These are phyloP conservation scores for Trametes elegans DNA, from an alignment of 768 basidiomycete species.

Conservation along the genomic window DNA sequence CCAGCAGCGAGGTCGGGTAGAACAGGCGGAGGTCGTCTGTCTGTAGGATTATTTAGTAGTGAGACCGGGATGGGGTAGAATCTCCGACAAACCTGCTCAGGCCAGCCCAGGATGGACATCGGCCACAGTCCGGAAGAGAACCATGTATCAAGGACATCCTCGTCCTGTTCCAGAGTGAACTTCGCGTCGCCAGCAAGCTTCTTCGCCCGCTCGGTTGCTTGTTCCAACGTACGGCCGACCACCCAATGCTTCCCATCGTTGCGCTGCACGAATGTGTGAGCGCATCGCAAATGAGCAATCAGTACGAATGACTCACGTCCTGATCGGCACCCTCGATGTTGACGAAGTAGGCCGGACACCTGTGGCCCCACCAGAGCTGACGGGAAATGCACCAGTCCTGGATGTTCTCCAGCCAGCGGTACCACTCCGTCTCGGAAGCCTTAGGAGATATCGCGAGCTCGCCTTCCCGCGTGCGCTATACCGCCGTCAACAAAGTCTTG, in stretches of 20 bases:
- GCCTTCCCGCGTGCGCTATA: constrained; percentile 82
- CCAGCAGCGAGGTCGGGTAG: constrained; percentile 88
- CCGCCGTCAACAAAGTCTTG: neutral
- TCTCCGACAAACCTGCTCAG: constrained; percentile 61
- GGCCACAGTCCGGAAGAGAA: constrained; percentile 98
- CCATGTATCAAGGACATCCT: constrained; percentile 98
- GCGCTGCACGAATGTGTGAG: constrained; percentile 35
- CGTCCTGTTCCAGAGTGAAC: constrained; percentile 87
- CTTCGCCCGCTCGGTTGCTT: constrained; percentile 76
- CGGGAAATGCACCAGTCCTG: constrained; percentile 99
- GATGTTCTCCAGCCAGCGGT: constrained; percentile 90
- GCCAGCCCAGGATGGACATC: constrained; percentile 97
- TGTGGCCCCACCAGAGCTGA: constrained; percentile 99
- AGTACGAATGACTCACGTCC: constrained; percentile 47
- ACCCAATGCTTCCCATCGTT: constrained; percentile 87
- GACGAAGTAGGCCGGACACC: constrained; percentile 93
- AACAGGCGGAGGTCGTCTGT: constrained; percentile 75
- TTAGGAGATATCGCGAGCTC: constrained; percentile 84
- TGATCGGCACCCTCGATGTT: constrained; percentile 72
- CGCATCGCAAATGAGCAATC: neutral
- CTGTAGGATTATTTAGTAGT: constrained; percentile 34
- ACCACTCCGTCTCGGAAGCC: constrained; percentile 91
- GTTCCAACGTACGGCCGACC: constrained; percentile 73
- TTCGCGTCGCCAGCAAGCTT: constrained; percentile 57
- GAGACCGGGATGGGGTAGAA: neutral